A percentile compares a stretch with the other conserved stretches of the same genome.
These are phyloP conservation scores for Chlamydomonas reinhardtii DNA, from an alignment of 163 green algal species.

Conservation along the genomic window DNA sequence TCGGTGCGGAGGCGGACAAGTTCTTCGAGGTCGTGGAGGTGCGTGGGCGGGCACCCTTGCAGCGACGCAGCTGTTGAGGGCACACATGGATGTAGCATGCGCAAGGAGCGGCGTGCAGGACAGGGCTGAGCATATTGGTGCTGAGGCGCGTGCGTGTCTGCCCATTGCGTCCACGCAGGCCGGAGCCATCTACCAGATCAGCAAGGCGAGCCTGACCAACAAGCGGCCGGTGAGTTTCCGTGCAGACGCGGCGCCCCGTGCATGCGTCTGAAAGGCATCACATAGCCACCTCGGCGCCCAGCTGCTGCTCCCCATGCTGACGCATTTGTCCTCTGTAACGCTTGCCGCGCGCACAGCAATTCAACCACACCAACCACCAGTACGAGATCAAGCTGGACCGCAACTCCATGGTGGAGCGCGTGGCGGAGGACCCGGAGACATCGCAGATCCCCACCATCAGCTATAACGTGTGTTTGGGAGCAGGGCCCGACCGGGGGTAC, in stretches of 20 bases:
- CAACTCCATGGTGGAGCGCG: constrained; percentile 65
- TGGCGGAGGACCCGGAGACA: constrained; percentile 70
- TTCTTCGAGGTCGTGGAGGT: constrained; percentile 51
- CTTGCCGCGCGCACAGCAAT: constrained; percentile 60
- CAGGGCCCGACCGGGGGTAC: too few relatives aligned
- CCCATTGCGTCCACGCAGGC: background rate
- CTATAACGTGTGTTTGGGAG: constrained; percentile 75
- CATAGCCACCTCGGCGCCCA: background rate
- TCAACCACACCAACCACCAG: constrained; percentile 83
- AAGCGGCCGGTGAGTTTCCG: constrained; percentile 70
- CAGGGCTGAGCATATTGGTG: too few relatives aligned
- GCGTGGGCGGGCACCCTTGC: background rate
- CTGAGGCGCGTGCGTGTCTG: too few relatives aligned
- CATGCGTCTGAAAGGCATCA: too few relatives aligned
- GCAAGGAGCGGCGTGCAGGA: too few relatives aligned
- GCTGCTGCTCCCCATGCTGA: background rate
- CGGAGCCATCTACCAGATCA: constrained; percentile 84
- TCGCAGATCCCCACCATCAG: constrained; percentile 83
- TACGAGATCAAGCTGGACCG: constrained; percentile 95
- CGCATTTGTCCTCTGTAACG: too few relatives aligned
- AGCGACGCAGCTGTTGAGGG: too few relatives aligned
- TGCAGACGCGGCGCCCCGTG: background rate
- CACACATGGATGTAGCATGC: too few relatives aligned
- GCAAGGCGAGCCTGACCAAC: constrained; percentile 88
- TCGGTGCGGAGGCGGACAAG: constrained; percentile 85